phyloP scores from a whole-genome alignment of 2,329 filamentous ascomycete species.

The Blastomyces gilchristii region DNA sequence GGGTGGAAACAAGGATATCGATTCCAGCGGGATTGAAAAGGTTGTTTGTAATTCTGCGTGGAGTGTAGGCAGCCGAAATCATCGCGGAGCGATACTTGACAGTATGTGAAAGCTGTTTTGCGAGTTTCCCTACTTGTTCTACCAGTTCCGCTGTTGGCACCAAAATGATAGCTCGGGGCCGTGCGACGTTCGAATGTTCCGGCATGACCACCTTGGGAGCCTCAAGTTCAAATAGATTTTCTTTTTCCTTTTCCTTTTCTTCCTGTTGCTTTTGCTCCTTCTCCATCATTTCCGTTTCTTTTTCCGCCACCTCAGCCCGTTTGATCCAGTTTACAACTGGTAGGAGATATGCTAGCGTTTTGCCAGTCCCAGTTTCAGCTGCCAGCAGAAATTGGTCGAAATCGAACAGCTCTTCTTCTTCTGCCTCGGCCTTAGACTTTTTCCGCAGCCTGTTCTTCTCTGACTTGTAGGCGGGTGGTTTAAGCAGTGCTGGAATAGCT shows the following conservation, averaged over 20 bases:
- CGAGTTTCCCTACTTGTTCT: slow-evolving; percentile 68
- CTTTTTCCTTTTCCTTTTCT: slow-evolving; percentile 29
- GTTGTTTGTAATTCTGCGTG: slow-evolving; percentile 70
- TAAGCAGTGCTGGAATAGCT: slow-evolving; percentile 70
- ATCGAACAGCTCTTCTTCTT: slow-evolving; percentile 34
- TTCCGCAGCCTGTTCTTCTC: slow-evolving; percentile 38
- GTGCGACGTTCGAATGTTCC: slow-evolving; percentile 59
- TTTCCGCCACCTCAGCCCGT: slow-evolving; percentile 55
- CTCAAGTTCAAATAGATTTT: slow-evolving; percentile 52
- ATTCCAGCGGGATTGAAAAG: slow-evolving; percentile 73
- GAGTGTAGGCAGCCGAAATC: slow-evolving; percentile 66
- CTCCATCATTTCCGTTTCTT: slow-evolving; percentile 49
- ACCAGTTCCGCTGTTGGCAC: slow-evolving; percentile 91
- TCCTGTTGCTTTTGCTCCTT: slow-evolving; percentile 53
- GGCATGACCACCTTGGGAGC: slow-evolving; percentile 53
- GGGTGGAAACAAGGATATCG: slow-evolving; percentile 78
- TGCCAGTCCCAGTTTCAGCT: slow-evolving; percentile 93
- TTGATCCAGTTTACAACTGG: slow-evolving; percentile 82
- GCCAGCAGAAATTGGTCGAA: slow-evolving; percentile 68
- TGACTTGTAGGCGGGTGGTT: neutral
- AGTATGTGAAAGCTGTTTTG: slow-evolving; percentile 72
- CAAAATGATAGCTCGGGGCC: slow-evolving; percentile 74
- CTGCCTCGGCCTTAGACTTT: slow-evolving; percentile 19
- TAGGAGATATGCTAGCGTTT: slow-evolving; percentile 85
- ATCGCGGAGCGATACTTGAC: slow-evolving; percentile 78